Evolutionary conservation across 176 grass and related monocot species (phyloP), one percentile per base, ranked within the genome.

Genomic region (Musa itinerans): DNA sequence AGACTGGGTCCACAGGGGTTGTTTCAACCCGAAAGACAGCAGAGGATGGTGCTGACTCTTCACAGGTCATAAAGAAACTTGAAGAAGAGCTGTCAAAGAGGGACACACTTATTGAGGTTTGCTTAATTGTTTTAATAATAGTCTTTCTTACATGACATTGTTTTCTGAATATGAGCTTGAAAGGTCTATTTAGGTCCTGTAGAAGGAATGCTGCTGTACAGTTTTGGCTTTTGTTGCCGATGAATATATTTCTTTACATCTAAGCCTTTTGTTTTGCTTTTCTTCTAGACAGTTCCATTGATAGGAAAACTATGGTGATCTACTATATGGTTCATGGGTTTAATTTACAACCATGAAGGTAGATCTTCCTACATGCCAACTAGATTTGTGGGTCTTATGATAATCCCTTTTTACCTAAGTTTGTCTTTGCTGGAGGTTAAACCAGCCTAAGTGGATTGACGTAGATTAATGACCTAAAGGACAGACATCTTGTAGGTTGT

Each of bases 101-200:
- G 81, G 94, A 98, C 80, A 84, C 90, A 26, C 94, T 98, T 87
- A 98, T 98, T 68, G 94, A 98, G 94, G 94, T 98, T 82, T 81
- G 65, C 29, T 63, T 76, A 65, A 34, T n/a, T 55, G 13, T 11
- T 59, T 76, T 80, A 25, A 56, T 53, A 54, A 67, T 75, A 62
- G 68, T 80, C 74, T 27, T 25, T 65, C 8, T 68, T 53, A 56
- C 69, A 20, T 29, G 71, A 65, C 26, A 57, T 27, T 68, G 9
- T 27, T 19, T 78, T 81, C 14, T 53, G 15, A 43, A 43, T 43
- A 24, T 54, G 25, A 54, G 51, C 51, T 74, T 25, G 4, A 52
- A 51, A 62, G 20, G 6, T 56, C 20, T 27, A 13, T 29, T 69
- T 27, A 55, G 53, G 17, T 70, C 3, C 20, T 69, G 15, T 20